Conservation (phyloP, 2,329 filamentous ascomycete genomes). For the Alternaria triticina region DNA sequence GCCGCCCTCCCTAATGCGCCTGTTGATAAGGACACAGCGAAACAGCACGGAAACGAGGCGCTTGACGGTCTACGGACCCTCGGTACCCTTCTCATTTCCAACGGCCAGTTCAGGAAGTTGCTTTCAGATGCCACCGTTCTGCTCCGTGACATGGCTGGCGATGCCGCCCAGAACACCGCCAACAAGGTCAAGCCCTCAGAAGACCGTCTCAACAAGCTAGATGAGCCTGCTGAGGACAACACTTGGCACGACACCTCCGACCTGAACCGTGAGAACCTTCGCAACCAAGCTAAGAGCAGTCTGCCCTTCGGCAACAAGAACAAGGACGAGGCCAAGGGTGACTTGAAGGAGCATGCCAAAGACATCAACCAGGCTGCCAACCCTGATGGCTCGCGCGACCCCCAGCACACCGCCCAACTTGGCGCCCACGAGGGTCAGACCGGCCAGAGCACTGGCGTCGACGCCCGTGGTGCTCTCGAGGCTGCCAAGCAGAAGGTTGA, state of each 20-base stretch:
- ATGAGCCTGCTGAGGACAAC: constrained; percentile 86
- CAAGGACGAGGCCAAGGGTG: constrained; percentile 57
- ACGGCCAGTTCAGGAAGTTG: constrained; percentile 94
- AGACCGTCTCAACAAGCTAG: constrained; percentile 77
- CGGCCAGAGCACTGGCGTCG: constrained; percentile 55
- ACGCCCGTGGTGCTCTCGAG: constrained; percentile 59
- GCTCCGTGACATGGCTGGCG: constrained; percentile 87
- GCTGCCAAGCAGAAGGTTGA: constrained; percentile 64
- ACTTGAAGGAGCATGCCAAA: constrained; percentile 60
- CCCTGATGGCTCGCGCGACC: constrained; percentile 61
- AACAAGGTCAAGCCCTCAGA: constrained; percentile 76
- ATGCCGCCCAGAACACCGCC: constrained; percentile 83
- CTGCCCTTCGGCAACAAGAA: constrained; percentile 65
- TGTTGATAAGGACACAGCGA: constrained; percentile 75
- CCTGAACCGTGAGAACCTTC: constrained; percentile 72
- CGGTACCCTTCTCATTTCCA: constrained; percentile 88
- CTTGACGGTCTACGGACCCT: constrained; percentile 86
- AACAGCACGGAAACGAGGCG: constrained; percentile 83
- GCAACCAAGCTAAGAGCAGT: constrained; percentile 68
- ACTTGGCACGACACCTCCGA: constrained; percentile 90
- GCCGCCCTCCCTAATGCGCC: constrained; percentile 69
- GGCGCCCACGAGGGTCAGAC: constrained; percentile 59
- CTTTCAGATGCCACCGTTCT: constrained; percentile 80
- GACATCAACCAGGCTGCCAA: constrained; percentile 65
- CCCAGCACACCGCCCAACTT: constrained; percentile 60